Evolutionary conservation across 306 rosid species (phyloP), one percentile per base, ranked within the genome.

Genomic region (Aeschynomene evenia): DNA sequence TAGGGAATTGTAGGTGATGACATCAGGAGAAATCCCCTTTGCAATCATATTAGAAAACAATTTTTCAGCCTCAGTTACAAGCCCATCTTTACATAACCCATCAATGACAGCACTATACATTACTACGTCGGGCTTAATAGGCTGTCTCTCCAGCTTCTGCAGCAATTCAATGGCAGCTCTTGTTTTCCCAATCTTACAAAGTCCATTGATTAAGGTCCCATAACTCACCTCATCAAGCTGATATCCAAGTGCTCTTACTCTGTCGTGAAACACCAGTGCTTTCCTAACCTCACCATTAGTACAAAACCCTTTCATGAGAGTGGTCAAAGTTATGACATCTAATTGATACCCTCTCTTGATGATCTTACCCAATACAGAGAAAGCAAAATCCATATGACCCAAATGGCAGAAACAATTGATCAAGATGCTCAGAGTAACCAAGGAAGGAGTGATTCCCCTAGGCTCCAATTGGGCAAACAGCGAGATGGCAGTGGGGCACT

Each of bases 21-120:
- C 48, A 11, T 40, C 1, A 40, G 48, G 48, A 40, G 48, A 40
- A 12, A 40, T 40, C 15, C 48, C n/a, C 15, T 4, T 0, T 40
- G 48, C 48, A 40, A 40, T 40, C 48, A 40, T 40, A 15, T 40
- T 40, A n/a, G 48, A 40, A 40, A 40, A 40, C 16, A 40, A 40
- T 1, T 40, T 40, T 5, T 2, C n/a, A 2, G 18, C 48, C n/a
- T 40, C 15, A 11, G n/a, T 40, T n/a, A 40, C 7, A 40, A 40
- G 16, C 15, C 46, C 46, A 40, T 40, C 46, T 40, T 40, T 40
- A 13, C 46, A 40, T 14, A 40, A 40, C n/a, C 46, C 18, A 40
- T 40, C 52, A 55, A 63, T 22, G 62, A 77, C 14, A 43, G 62
- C 3, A 33, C 34, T 8, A 7, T 77, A 42, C 20, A 15, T 45